Base-by-base conservation (phyloP, 1,284 basidiomycete genomes). In the Trametes hirsuta region DNA sequence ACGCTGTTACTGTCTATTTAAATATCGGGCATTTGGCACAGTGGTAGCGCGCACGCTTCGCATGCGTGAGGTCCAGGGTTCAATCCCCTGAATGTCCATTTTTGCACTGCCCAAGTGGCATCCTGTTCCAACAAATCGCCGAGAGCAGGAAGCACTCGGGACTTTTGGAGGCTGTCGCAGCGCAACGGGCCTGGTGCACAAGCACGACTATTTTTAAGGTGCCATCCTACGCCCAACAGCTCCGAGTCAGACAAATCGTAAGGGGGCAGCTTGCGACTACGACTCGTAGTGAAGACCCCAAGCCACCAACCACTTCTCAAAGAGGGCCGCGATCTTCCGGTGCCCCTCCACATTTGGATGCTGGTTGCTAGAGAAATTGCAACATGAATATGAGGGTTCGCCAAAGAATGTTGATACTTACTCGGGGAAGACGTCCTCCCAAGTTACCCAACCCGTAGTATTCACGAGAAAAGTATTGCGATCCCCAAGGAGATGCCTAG, bases 381-480 rank as follows among this genome's bases (percentile, higher is more conserved):
- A 12, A 34, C 34, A 24, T 34, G 10, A 34, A 30, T 21, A 44
- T 4, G 2, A 36, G 18, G 1, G 14, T 10, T 45, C n/a, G 8
- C 25, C 8, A 22, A 22, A n/a, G 3, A 12, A 2, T 3, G 4
- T 10, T 18, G 10, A 18, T 15, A 69, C 77, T 58, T 66, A 80
- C 79, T 77, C 79, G 1, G 81, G 78, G 69, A 79, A 84, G 12
- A 86, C 81, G 62, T 85, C 83, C 0, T 70, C 78, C 56, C 68
- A 83, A 0, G 75, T 75, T 14, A 84, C 79, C 83, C 83, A 87
- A 4, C 83, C 83, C 0, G 82, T 85, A 2, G 84, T 83, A 65
- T 86, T 76, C 24, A 85, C 83, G 0, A 85, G 73, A 71, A 81
- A 83, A 10, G 83, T 75, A 61, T 81, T 77, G 49, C 74, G 68